Evolutionary conservation across 345 rosid species (phyloP), one percentile per base, ranked within the genome.

Genomic region (Trapa incisa): DNA sequence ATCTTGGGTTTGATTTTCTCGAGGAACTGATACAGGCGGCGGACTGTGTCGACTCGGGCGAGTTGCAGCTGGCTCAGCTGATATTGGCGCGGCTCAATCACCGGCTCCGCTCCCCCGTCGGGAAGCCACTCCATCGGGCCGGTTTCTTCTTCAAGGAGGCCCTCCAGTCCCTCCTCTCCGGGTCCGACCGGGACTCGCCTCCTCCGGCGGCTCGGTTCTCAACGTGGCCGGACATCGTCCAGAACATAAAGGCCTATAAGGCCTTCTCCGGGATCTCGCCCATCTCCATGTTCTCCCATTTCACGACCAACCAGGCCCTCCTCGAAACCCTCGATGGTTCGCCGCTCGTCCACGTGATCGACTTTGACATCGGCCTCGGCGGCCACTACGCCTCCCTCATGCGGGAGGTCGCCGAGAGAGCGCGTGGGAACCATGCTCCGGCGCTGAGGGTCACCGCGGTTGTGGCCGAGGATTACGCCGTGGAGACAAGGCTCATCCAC

Each of bases 331-430:
- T 95, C 0, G 83, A 76, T 29, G 86, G 87, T 11, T 72, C 86
- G 12, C 61, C 84, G 50, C 81, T 86, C 66, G 71, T 95, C 37
- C 99, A 91, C 73, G 79, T 95, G 37, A 79, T 95, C 11, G 99
- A 95, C 64, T 95, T 95, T 47, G 97, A 95, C 33, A 88, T 95
- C 68, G 99, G 98, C 17, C 77, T 91, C 47, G 99, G 98, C 11
- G 88, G 96, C 37, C 97, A 91, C 45, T 95, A 95, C 74, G 90
- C 99, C n/a, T 95, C 96, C 13, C 75, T 95, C 57, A 83, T 95
- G 89, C 81, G 84, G 63, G 97, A 91, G 71, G 76, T 95, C 36
- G 84, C 85, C 0, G 97, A 89, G 58, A 81, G 79, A 69, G 71
- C 79, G 0, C 66, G 74, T 36, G 79, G 78, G 16, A 62, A 79